Evolutionary conservation across 2,329 filamentous ascomycete genomes (phyloP).

Genomic region (Xylaria digitata): DNA sequence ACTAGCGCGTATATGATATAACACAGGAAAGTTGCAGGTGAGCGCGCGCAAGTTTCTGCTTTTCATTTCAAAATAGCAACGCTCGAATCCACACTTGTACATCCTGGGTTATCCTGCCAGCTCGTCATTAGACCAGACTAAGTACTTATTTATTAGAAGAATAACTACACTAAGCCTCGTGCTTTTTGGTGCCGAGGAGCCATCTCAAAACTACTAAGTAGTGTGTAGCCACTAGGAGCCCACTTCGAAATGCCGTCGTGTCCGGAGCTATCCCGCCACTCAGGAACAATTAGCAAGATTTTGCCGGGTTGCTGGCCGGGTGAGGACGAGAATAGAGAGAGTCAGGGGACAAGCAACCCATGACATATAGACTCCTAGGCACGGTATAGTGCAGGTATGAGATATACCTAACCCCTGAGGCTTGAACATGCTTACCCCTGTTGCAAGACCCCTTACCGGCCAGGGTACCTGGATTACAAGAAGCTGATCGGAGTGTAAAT

Average conservation of each 20-base stretch:
- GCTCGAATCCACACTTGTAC: slow-evolving; percentile 35
- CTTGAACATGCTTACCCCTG: slow-evolving; percentile 29
- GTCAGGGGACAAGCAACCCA: slow-evolving; percentile 25
- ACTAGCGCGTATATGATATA: slow-evolving; percentile 29
- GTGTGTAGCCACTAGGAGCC: slow-evolving; percentile 17
- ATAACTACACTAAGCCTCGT: slow-evolving; percentile 17
- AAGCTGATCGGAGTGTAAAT: slow-evolving; percentile 22
- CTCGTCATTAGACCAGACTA: slow-evolving; percentile 18
- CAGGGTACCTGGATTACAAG: slow-evolving; percentile 27
- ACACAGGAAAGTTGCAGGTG: slow-evolving; percentile 25
- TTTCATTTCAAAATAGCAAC: slow-evolving; percentile 36
- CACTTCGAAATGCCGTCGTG: slow-evolving; percentile 3
- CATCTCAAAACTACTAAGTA: slow-evolving; percentile 31
- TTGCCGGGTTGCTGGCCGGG: background rate
- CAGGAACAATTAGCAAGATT: slow-evolving; percentile 20
- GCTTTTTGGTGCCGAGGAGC: slow-evolving; percentile 27
- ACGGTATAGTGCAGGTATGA: slow-evolving; percentile 17
- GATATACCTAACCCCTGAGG: slow-evolving; percentile 26
- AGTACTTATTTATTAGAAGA: slow-evolving; percentile 21
- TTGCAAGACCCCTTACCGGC: slow-evolving; percentile 21
- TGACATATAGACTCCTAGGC: slow-evolving; percentile 11
- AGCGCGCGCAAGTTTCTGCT: slow-evolving; percentile 19
- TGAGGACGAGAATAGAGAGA: slow-evolving; percentile 11
- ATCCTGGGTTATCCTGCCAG: slow-evolving; percentile 34
- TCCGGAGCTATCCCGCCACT: slow-evolving; percentile 19